Percentiles rank a stretch among this genome's conserved stretches.
These are phyloP conservation scores for Echium plantagineum DNA, from an alignment of 257 asterid genomes.

Conservation along the genomic window DNA sequence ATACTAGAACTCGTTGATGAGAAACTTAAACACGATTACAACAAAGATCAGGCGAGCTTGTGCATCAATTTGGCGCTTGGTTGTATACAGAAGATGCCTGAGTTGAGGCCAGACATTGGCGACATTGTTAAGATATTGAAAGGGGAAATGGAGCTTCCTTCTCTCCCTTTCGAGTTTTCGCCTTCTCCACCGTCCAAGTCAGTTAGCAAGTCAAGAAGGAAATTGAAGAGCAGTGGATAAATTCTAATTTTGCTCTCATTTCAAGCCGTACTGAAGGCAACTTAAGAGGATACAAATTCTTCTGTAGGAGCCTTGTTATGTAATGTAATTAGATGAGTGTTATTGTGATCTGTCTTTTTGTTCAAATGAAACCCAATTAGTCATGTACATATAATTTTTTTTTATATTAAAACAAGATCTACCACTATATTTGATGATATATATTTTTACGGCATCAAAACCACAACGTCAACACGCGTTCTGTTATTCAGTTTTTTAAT, in stretches of 20 bases:
- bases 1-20: slow-evolving; percentile 70
- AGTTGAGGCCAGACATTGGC: slow-evolving; percentile 68
- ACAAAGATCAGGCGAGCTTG: slow-evolving; percentile 55
- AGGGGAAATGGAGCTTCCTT: slow-evolving; percentile 72
- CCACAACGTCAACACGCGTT: too few species aligned
- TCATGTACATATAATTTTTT: too few species aligned
- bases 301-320: not conserved
- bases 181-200: slow-evolving; percentile 77
- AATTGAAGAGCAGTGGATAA: slow-evolving; percentile 29
- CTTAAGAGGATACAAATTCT: not conserved
- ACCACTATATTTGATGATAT: too few species aligned
- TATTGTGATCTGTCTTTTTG: not conserved
- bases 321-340: slow-evolving; percentile 4
- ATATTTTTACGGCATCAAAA: too few species aligned
- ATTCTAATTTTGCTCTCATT: slow-evolving; percentile 6
- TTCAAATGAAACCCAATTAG: not conserved
- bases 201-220: slow-evolving; percentile 46
- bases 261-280: not conserved
- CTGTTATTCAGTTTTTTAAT: too few species aligned
- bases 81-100: slow-evolving; percentile 80
- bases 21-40: slow-evolving; percentile 39
- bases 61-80: slow-evolving; percentile 84
- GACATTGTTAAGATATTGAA: slow-evolving; percentile 68
- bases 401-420: not conserved
- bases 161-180: slow-evolving; percentile 65